phyloP scores from a whole-genome alignment of 768 basidiomycete genomes.

The Pholiota conissans region DNA sequence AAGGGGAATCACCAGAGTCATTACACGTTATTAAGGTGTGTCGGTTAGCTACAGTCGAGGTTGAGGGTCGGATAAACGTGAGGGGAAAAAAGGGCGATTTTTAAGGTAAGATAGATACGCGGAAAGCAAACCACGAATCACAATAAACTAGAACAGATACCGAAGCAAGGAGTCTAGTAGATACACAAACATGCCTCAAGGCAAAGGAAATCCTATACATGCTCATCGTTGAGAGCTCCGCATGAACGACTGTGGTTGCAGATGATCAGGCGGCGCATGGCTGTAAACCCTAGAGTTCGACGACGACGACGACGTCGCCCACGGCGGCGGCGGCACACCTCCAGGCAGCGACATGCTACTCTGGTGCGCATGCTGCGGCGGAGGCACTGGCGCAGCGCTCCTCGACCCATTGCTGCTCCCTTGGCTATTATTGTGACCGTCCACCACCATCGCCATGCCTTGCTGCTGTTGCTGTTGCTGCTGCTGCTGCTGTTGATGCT shows the following conservation, averaged over 20 bases:
- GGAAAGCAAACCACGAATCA: background rate
- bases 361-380: slow-evolving; percentile 16
- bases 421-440: background rate
- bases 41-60: background rate
- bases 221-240: slow-evolving; percentile 29
- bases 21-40: background rate
- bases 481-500: background rate
- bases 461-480: background rate
- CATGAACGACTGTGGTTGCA: slow-evolving; percentile 38
- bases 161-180: background rate
- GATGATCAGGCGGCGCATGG: slow-evolving; percentile 27
- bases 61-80: background rate
- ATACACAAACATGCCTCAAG: background rate
- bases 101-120: background rate
- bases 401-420: slow-evolving; percentile 9
- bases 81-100: background rate
- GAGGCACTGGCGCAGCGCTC: slow-evolving; percentile 18
- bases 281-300: slow-evolving; percentile 23
- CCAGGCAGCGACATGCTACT: slow-evolving; percentile 14
- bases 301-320: slow-evolving; percentile 21
- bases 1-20: slow-evolving; percentile 4
- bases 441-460: slow-evolving; percentile 6
- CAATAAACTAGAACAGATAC: background rate
- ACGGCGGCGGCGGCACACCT: slow-evolving; percentile 26
- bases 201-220: background rate